These are phyloP conservation scores for Stephanocyclus meneghinianus DNA, from an alignment of 352 stramenopile genomes.

Conservation along the genomic window DNA sequence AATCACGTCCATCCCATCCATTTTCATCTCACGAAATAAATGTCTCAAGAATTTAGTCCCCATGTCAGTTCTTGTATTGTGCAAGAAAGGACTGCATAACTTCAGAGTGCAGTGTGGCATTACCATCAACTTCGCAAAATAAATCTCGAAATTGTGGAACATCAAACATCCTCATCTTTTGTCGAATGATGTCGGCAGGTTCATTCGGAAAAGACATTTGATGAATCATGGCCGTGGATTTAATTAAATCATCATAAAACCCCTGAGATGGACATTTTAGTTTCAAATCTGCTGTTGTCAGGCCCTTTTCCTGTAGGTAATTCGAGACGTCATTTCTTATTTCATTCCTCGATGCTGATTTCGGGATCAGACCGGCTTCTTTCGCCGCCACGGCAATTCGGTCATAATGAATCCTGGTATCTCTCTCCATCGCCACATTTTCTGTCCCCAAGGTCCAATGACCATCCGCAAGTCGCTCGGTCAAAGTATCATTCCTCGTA, in stretches of 20 bases:
- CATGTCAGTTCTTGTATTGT: neutral
- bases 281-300: conserved; percentile 2
- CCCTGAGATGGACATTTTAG: neutral
- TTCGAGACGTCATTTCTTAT: conserved; percentile 6
- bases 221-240: neutral
- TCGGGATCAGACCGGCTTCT: neutral
- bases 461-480: neutral
- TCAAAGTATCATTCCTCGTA: conserved; percentile 7
- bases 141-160: neutral
- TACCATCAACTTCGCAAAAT: conserved; percentile 10
- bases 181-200: neutral
- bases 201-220: neutral
- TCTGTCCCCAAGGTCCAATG: neutral
- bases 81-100: neutral
- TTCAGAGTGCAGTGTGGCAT: conserved; percentile 3
- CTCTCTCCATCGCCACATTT: conserved; percentile 11
- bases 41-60: neutral
- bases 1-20: too few relatives aligned
- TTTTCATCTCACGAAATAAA: neutral
- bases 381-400: conserved; percentile 8
- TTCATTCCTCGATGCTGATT: neutral
- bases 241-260: conserved; percentile 7
- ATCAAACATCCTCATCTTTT: conserved; percentile 1
- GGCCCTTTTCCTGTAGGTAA: conserved; percentile 3
- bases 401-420: conserved; percentile 3